Base-by-base conservation (phyloP, 2,329 filamentous ascomycete species). In the Cladophialophora bantiana region DNA sequence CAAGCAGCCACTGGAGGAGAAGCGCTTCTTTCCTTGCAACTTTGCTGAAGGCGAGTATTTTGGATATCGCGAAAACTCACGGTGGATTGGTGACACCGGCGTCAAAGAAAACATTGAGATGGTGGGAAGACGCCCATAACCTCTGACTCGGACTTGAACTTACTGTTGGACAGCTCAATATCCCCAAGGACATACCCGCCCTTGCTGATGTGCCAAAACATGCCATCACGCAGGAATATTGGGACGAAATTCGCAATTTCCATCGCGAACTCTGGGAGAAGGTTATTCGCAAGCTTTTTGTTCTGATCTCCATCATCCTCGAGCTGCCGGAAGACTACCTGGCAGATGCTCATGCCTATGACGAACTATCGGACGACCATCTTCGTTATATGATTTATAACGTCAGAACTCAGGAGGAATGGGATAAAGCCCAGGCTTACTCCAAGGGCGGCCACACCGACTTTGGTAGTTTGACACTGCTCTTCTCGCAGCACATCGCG, bases 331-430 rank as follows among this genome's bases (percentile, higher is more conserved):
- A 86, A 52, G 86, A 89, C 9, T 80, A 83, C 64, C 78, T 89
- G 34, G 79, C 84, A 68, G 78, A 82, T n/a, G 78, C 84, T 0
- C 87, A 89, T 75, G 80, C 77, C 13, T 89, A 88, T 75, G 82
- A 87, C 2, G 80, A 82, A 18, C 81, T 83, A 48, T 82, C 83
- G 26, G 85, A 88, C 68, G 85, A 85, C 34, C 85, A 88, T 62
- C 80, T 88, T 32, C 81, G 87, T 1, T 88, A 88, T 74, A 88
- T 88, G 85, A 80, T 83, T 56, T 87, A 87, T 70, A 78, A 80
- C 13, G 80, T 81, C 0, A 82, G 85, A 38, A 80, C 78, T 0
- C 75, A 77, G 0, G 81, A 84, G 32, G 82, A 85, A 59, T 82
- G 81, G 62, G 80, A 78, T 15, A 78, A 77, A 50, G 77, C 78